Evolutionary conservation across 257 asterid species (phyloP).

Genomic region (Penstemon davidsonii): DNA sequence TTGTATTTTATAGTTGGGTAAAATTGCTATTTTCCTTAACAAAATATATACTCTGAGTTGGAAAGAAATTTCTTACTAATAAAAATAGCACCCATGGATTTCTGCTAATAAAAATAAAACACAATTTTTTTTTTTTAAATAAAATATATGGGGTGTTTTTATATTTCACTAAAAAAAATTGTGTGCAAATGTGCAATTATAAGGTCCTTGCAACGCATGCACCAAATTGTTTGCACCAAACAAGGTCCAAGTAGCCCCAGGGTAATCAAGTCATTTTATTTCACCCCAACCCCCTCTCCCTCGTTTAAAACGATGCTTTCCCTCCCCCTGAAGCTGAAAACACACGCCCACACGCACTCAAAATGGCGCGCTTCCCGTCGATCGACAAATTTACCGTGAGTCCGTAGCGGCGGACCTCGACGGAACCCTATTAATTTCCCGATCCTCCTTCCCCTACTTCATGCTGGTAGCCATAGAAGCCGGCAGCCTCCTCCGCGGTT

Average conservation of each 20-base stretch:
- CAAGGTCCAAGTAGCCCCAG: neutral
- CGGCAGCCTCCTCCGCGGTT: conserved; percentile 88
- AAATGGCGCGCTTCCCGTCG: conserved; percentile 54
- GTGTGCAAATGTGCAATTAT: no score
- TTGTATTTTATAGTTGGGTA: no score
- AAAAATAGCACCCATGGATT: no score
- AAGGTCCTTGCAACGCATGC: no score
- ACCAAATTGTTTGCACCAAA: no score
- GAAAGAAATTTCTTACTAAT: no score
- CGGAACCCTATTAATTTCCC: conserved; percentile 81
- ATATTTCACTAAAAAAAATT: no score
- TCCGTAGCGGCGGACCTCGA: conserved; percentile 97
- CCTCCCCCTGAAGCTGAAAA: conserved; percentile 39
- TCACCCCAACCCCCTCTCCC: neutral
- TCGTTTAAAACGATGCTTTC: conserved; percentile 60
- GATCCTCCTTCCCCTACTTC: conserved; percentile 98
- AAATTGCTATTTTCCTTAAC: no score
- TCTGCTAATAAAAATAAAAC: no score
- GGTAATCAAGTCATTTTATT: conserved; percentile 17
- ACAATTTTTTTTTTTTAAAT: no score
- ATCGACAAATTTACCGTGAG: conserved; percentile 48
- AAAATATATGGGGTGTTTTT: neutral
- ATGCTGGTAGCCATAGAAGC: conserved; percentile 95
- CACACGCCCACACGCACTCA: conserved; percentile 25
- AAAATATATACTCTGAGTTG: no score